A percentile compares a stretch with the other conserved stretches of the same genome.
Evolutionary conservation across 2,329 filamentous ascomycete genomes (phyloP).

Genomic region (Ustilaginoidea virens): DNA sequence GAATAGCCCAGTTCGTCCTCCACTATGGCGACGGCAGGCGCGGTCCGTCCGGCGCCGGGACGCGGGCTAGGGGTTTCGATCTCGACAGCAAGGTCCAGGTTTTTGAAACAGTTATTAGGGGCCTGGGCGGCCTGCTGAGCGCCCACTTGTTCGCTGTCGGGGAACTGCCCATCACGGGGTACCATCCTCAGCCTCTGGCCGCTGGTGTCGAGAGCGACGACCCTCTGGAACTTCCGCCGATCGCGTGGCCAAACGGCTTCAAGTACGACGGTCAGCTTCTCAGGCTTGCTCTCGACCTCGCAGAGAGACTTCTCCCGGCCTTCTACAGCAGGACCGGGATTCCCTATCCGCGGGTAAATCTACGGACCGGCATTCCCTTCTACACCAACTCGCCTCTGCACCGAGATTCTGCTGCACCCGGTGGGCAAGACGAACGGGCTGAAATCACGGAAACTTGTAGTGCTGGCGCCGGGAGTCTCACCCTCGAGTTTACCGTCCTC

Average conservation of each 20-base stretch:
- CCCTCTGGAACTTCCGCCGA: conserved; percentile 33
- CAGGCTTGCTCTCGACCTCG: conserved; percentile 76
- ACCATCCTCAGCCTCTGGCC: conserved; percentile 34
- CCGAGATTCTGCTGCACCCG: conserved; percentile 23
- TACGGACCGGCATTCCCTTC: conserved; percentile 81
- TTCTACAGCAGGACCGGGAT: conserved; percentile 86
- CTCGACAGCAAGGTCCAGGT: conserved; percentile 97
- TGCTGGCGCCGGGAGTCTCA: conserved; percentile 87
- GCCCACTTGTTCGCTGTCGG: conserved; percentile 88
- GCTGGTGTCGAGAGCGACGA: conserved; percentile 16
- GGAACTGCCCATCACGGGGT: conserved; percentile 73
- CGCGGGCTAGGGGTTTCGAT: conserved; percentile 70
- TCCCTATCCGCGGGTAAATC: conserved; percentile 87
- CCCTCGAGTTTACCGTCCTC: conserved; percentile 83
- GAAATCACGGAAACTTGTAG: conserved; percentile 96
- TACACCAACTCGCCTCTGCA: conserved; percentile 77
- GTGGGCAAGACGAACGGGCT: conserved; percentile 20
- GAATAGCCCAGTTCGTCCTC: conserved; percentile 58
- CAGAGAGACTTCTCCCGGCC: conserved; percentile 69
- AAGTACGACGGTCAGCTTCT: conserved; percentile 81
- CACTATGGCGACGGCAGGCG: conserved; percentile 75
- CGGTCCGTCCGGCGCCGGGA: conserved; percentile 53
- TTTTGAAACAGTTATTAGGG: conserved; percentile 93
- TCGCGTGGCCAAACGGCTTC: conserved; percentile 62
- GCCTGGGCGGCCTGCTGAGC: conserved; percentile 78